These are phyloP conservation scores for Aegilops longissima DNA, from an alignment of 176 grass and related monocot species.

Conservation along the genomic window DNA sequence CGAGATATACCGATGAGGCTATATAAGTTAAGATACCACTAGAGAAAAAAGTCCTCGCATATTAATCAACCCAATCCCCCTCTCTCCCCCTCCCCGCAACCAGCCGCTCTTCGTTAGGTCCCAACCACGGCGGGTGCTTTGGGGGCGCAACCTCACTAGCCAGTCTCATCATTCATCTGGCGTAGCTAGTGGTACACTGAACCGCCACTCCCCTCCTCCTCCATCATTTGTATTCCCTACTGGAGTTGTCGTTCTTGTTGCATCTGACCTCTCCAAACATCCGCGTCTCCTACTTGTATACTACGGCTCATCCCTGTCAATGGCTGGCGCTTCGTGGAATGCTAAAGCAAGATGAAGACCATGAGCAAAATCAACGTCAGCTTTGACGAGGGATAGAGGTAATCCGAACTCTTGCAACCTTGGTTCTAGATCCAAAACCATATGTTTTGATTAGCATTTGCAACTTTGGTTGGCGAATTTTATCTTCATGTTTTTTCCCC, in stretches of 20 bases:
- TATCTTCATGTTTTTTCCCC: neutral
- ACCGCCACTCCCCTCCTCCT: neutral
- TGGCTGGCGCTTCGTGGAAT: too few species aligned
- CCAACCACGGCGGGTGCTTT: neutral
- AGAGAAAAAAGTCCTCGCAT: neutral
- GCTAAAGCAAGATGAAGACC: neutral
- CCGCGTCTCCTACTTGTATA: neutral
- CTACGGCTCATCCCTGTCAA: neutral
- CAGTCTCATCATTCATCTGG: neutral
- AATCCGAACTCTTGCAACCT: neutral
- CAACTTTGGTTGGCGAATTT: neutral
- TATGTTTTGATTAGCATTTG: neutral
- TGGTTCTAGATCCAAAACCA: neutral
- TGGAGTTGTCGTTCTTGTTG: neutral
- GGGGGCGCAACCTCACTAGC: neutral
- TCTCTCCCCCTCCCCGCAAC: too few species aligned
- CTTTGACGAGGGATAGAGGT: neutral
- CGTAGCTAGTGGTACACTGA: neutral
- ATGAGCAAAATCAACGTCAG: neutral
- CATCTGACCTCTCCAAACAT: neutral
- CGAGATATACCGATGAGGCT: neutral
- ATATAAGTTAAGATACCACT: neutral
- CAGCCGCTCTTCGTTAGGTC: neutral
- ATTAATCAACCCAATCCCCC: neutral
- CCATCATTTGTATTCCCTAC: neutral